Conservation (phyloP, 352 stramenopile genomes). For the Pythium utonaiense region DNA sequence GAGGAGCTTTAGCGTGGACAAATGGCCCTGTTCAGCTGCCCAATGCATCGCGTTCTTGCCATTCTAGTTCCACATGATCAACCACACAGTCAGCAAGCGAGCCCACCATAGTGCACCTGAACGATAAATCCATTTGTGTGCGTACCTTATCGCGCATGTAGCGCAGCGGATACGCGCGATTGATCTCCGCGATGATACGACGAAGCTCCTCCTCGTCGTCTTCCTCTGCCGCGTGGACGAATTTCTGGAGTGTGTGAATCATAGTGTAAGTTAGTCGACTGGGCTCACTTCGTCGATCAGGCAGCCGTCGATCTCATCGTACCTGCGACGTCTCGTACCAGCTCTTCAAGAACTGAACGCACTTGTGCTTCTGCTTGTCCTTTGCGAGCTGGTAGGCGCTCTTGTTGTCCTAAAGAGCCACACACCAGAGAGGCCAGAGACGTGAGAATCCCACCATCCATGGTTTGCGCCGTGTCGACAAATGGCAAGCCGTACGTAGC, state of each 20-base stretch:
- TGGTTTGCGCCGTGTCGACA: no score
- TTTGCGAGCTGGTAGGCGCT: conserved; percentile 87
- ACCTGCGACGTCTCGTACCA: conserved; percentile 89
- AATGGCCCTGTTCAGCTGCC: conserved; percentile 71
- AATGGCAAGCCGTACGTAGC: conserved; percentile 67
- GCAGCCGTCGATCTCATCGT: conserved; percentile 9
- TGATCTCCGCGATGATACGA: conserved; percentile 79
- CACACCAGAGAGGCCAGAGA: no score
- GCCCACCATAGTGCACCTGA: no score
- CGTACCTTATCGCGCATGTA: conserved; percentile 83
- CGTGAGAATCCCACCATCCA: no score
- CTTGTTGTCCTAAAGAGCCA: conserved; percentile 88
- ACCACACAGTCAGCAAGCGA: background rate
- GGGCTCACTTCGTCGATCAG: no score
- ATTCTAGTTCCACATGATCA: conserved; percentile 44
- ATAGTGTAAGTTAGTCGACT: background rate
- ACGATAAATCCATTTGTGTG: background rate
- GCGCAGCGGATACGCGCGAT: conserved; percentile 68
- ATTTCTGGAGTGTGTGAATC: conserved; percentile 40
- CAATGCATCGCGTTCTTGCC: conserved; percentile 88
- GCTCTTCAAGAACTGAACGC: conserved; percentile 81
- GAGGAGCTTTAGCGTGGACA: conserved; percentile 77
- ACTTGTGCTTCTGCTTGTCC: conserved; percentile 87
- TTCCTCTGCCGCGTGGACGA: conserved; percentile 79
- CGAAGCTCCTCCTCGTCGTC: conserved; percentile 76